Base-by-base conservation (phyloP, 345 rosid genomes). In the Brassica nigra region DNA sequence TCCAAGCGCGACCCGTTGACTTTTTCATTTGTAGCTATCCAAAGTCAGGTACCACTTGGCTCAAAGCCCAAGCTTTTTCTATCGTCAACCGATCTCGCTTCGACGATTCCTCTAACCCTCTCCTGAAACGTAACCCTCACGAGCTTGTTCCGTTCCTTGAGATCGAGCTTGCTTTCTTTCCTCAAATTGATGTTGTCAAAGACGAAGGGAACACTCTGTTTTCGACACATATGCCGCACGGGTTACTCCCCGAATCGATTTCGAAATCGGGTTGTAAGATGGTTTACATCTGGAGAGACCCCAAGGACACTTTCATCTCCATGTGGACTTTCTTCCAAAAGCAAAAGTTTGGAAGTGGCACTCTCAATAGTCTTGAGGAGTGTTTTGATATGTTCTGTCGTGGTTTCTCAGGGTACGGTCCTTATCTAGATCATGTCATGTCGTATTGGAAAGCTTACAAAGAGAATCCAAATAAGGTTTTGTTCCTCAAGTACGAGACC, bases 31-130 rank as follows among this genome's bases (percentile, higher is more conserved):
- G 81, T 71, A 82, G 75, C 57, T 42, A 49, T 39, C 79, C 79
- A 6, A 78, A 82, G 64, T 28, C 76, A 5, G 82, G 85, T 4
- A 15, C 82, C 20, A 82, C 85, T 23, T 82, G 85, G 85, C 82
- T 82, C 62, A 82, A 78, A 29, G 82, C 85, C 15, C 29, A 74
- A 4, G 34, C 79, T 31, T 82, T 33, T 55, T 8, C 79, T 31
- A 82, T 82, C 12, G 70, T 4, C 1, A 54, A 73, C 28, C 71
- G 81, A 33, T 28, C 65, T n/a, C 3, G 16, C 4, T 55, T 39
- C 0, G 3, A 12, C 0, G 66, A 68, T 20, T 4, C 65, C 15
- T 49, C 33, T 0, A 67, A 73, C 29, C 75, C 66, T 49, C 74
- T 77, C 29, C 34, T 62, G 2, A 39, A 55, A 8, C n/a, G 63